Evolutionary conservation across 2,329 filamentous ascomycete genomes (phyloP).

Genomic region (Paraconiothyrium brasiliense): DNA sequence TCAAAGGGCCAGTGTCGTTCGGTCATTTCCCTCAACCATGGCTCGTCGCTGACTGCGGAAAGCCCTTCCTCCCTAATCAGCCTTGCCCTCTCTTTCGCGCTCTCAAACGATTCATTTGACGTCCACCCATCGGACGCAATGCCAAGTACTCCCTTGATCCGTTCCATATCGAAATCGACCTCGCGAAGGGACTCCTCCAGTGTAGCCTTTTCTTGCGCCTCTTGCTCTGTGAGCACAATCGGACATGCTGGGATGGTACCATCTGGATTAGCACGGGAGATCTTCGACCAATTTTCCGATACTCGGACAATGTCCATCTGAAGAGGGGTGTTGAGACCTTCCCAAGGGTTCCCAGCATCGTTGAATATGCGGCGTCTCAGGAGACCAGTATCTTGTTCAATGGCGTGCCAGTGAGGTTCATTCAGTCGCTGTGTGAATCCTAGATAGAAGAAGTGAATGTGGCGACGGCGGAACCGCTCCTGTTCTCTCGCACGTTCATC

Average conservation of each 20-base stretch:
- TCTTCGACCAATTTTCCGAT: slow-evolving; percentile 30
- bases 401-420: slow-evolving; percentile 33
- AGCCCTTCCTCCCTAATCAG: slow-evolving; percentile 29
- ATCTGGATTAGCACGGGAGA: slow-evolving; percentile 17
- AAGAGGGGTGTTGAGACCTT: slow-evolving; percentile 38
- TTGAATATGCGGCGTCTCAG: slow-evolving; percentile 34
- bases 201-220: slow-evolving; percentile 22
- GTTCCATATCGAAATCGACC: slow-evolving; percentile 29
- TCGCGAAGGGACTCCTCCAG: slow-evolving; percentile 31
- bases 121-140: slow-evolving; percentile 41
- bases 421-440: slow-evolving; percentile 36
- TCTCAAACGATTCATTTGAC: slow-evolving; percentile 32
- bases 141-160: slow-evolving; percentile 29
- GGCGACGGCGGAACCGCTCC: slow-evolving; percentile 38
- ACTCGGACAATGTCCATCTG: slow-evolving; percentile 36
- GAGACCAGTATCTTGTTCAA: slow-evolving; percentile 30
- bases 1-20: slow-evolving; percentile 38
- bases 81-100: slow-evolving; percentile 25
- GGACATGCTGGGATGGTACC: slow-evolving; percentile 26
- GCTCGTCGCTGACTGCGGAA: slow-evolving; percentile 28
- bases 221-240: slow-evolving; percentile 27
- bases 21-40: slow-evolving; percentile 30
- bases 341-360: slow-evolving; percentile 38
- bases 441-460: slow-evolving; percentile 45
- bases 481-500: slow-evolving; percentile 25